A percentile compares a stretch with the other conserved stretches of the same genome.
These are phyloP conservation scores for Plectranthus barbatus DNA, from an alignment of 257 asterid genomes.

Conservation along the genomic window DNA sequence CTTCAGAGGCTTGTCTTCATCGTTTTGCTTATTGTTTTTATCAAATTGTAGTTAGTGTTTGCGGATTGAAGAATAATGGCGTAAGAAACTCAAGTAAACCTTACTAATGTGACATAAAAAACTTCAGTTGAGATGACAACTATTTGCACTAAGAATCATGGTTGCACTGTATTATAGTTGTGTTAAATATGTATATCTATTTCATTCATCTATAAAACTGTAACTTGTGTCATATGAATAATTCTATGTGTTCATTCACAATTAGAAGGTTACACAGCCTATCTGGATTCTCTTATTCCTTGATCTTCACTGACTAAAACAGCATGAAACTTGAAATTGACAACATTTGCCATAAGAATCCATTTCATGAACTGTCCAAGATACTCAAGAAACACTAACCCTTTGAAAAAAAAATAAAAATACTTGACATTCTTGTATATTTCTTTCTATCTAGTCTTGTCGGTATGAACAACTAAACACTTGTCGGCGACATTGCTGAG, in stretches of 20 bases:
- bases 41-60: not conserved
- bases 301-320: not conserved
- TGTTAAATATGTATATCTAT: not conserved
- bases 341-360: not conserved
- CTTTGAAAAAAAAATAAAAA: too few species aligned
- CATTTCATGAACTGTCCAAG: too few species aligned
- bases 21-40: slow-evolving; percentile 1
- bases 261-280: slow-evolving; percentile 47
- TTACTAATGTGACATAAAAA: not conserved
- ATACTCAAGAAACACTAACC: too few species aligned
- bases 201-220: too few species aligned
- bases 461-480: too few species aligned
- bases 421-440: too few species aligned
- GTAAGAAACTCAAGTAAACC: not conserved
- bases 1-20: slow-evolving; percentile 3
- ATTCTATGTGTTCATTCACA: too few species aligned
- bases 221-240: slow-evolving; percentile 1
- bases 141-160: not conserved
- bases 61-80: not conserved
- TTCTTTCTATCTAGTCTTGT: too few species aligned
- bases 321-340: not conserved
- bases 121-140: not conserved
- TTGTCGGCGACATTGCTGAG: too few species aligned
- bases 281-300: slow-evolving; percentile 2
- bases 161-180: not conserved